Conservation (phyloP, 768 basidiomycete genomes). For the Leccinum ochraceum region DNA sequence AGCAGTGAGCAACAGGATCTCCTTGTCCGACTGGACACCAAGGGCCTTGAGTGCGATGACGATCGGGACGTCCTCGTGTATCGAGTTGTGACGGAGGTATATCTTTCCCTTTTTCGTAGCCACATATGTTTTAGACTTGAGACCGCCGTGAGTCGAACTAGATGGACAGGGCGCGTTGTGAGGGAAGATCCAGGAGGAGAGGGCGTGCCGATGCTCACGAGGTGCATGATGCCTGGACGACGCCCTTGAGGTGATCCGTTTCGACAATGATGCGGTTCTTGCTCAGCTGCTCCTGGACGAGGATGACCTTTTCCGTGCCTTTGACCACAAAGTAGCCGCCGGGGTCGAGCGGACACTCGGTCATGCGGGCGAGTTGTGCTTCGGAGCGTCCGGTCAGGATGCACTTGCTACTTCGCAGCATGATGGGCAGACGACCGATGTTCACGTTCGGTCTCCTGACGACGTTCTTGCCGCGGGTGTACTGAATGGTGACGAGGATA, state of each 20-base stretch:
- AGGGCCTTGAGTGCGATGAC: constrained; percentile 96
- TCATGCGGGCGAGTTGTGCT: constrained; percentile 88
- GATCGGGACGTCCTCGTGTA: constrained; percentile 96
- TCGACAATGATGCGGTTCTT: constrained; percentile 99
- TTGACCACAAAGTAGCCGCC: constrained; percentile 99
- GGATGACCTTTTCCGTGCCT: constrained; percentile 98
- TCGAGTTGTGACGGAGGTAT: constrained; percentile 96
- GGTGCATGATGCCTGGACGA: constrained; percentile 94
- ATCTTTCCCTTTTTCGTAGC: constrained; percentile 93
- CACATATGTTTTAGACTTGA: constrained; percentile 98
- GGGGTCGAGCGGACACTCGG: constrained; percentile 96
- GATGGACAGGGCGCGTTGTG: constrained; percentile 6
- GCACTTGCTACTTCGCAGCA: constrained; percentile 96
- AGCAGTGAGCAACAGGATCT: constrained; percentile 91
- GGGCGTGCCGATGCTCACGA: constrained; percentile 58
- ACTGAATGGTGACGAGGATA: constrained; percentile 92
- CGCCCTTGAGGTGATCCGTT: constrained; percentile 84
- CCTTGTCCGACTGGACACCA: constrained; percentile 96
- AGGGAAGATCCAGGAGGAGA: constrained; percentile 8
- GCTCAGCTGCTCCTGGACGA: constrained; percentile 98
- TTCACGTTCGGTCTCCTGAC: constrained; percentile 80
- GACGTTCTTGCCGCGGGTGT: constrained; percentile 88
- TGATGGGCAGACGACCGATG: constrained; percentile 92
- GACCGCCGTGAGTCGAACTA: constrained; percentile 78
- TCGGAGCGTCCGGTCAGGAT: constrained; percentile 78